These are phyloP conservation scores for Calonectria ilicicola DNA, from an alignment of 2,329 filamentous ascomycete genomes.

Conservation along the genomic window DNA sequence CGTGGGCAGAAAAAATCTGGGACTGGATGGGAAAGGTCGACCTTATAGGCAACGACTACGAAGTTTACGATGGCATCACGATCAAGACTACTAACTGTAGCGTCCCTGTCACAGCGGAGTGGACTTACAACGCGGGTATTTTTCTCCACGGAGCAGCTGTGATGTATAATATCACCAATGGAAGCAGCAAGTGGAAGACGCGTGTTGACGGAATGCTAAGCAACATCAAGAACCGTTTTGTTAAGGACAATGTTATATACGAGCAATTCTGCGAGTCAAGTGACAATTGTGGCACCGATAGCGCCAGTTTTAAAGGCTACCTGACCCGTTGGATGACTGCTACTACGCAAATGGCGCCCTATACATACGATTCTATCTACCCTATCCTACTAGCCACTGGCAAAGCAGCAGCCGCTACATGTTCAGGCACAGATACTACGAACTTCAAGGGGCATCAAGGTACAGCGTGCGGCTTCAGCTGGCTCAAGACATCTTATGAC, in stretches of 20 bases:
- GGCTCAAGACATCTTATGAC: slow-evolving; percentile 70
- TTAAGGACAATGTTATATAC: slow-evolving; percentile 65
- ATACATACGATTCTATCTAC: slow-evolving; percentile 61
- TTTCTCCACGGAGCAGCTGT: slow-evolving; percentile 72
- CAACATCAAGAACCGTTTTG: slow-evolving; percentile 65
- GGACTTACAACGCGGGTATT: slow-evolving; percentile 78
- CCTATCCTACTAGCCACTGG: slow-evolving; percentile 63
- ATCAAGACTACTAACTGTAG: slow-evolving; percentile 58
- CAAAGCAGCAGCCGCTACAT: slow-evolving; percentile 63
- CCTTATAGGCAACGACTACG: slow-evolving; percentile 66
- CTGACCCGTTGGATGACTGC: slow-evolving; percentile 74
- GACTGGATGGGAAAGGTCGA: slow-evolving; percentile 70
- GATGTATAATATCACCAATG: slow-evolving; percentile 71
- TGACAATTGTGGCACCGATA: slow-evolving; percentile 75
- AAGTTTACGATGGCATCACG: slow-evolving; percentile 65
- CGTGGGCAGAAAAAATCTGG: slow-evolving; percentile 80
- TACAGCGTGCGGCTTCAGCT: slow-evolving; percentile 75
- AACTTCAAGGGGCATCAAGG: slow-evolving; percentile 65
- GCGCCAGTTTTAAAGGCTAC: slow-evolving; percentile 83
- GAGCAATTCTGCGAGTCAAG: slow-evolving; percentile 75
- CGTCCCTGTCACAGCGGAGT: slow-evolving; percentile 68
- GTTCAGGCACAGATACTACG: slow-evolving; percentile 56
- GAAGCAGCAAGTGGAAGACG: slow-evolving; percentile 64
- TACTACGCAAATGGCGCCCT: slow-evolving; percentile 66
- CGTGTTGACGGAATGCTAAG: slow-evolving; percentile 70